These are phyloP conservation scores for Pseudonectria foliicola DNA, from an alignment of 2,329 filamentous ascomycete genomes.

Conservation along the genomic window DNA sequence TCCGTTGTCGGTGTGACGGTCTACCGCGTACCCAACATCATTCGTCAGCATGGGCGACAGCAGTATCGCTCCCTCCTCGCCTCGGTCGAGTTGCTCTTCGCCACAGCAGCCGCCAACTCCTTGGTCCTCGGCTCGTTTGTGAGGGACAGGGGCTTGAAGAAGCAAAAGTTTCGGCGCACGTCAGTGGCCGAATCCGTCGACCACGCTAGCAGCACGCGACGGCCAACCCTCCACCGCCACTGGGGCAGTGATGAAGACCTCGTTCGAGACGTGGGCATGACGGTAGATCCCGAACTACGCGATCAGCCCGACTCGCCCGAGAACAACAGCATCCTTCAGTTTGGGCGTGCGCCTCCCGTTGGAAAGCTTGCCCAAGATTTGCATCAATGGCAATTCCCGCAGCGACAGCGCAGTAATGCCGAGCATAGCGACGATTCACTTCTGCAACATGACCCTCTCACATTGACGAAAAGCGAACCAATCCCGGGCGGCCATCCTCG, in stretches of 20 bases:
- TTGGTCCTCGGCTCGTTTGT: conserved; percentile 90
- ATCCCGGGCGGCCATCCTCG: conserved; percentile 13
- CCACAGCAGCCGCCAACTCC: conserved; percentile 79
- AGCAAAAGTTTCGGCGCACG: conserved; percentile 67
- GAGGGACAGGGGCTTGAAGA: conserved; percentile 83
- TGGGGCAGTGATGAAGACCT: conserved; percentile 92
- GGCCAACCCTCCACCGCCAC: conserved; percentile 51
- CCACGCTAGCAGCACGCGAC: conserved; percentile 29
- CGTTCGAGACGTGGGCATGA: conserved; percentile 70
- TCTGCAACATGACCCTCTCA: conserved; percentile 27
- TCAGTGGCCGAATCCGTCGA: conserved; percentile 59
- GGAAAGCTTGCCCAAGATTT: conserved; percentile 30
- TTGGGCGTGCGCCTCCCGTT: conserved; percentile 30
- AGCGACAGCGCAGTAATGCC: conserved; percentile 29
- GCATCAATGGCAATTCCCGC: conserved; percentile 41
- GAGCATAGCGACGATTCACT: conserved; percentile 41
- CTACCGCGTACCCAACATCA: conserved; percentile 74
- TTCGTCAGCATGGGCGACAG: conserved; percentile 63
- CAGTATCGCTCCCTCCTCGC: conserved; percentile 84
- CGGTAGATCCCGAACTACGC: conserved; percentile 48
- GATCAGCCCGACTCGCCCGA: conserved; percentile 24
- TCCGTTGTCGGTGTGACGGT: conserved; percentile 72
- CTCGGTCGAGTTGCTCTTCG: conserved; percentile 83
- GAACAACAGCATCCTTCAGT: conserved; percentile 24
- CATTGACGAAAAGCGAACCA: conserved; percentile 19